Percentiles rank a stretch among this genome's conserved stretches.
phyloP scores from a whole-genome alignment of 2,329 filamentous ascomycete species.

The Colletotrichum orbiculare region DNA sequence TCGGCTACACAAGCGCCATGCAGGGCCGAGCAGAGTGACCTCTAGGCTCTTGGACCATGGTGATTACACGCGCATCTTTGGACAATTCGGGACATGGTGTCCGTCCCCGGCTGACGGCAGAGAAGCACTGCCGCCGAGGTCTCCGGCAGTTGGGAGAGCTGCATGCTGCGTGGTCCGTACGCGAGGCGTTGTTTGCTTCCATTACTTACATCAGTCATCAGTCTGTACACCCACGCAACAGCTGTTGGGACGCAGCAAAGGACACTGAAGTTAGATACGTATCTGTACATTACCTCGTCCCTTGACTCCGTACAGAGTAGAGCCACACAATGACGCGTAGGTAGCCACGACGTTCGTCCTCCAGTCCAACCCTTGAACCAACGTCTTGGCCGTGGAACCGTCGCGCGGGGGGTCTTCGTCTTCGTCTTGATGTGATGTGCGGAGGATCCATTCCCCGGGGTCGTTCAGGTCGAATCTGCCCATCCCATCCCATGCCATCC shows the following conservation, averaged over 20 bases:
- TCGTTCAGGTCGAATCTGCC: too few relatives aligned
- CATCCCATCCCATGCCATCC: too few relatives aligned
- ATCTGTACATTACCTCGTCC: too few relatives aligned
- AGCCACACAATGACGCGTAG: too few relatives aligned
- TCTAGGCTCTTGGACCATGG: too few relatives aligned
- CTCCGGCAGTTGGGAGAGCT: constrained; percentile 6
- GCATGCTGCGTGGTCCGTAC: not conserved
- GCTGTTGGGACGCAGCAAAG: not conserved
- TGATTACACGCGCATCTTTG: not conserved
- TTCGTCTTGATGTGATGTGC: not conserved
- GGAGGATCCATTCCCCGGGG: constrained; percentile 11
- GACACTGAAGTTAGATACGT: too few relatives aligned
- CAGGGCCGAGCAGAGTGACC: too few relatives aligned
- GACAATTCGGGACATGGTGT: constrained; percentile 15
- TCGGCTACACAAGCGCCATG: constrained; percentile 3
- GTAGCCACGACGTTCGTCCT: too few relatives aligned
- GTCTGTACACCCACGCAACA: not conserved
- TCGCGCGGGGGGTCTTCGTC: too few relatives aligned
- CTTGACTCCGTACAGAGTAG: too few relatives aligned
- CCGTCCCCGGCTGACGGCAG: constrained; percentile 3
- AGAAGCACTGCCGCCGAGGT: constrained; percentile 1
- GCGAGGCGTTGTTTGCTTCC: not conserved
- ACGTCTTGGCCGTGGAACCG: not conserved
- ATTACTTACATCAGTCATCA: not conserved
- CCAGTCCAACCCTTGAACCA: not conserved